Evolutionary conservation across 768 basidiomycete genomes (phyloP).

Genomic region (Suillus subluteus): DNA sequence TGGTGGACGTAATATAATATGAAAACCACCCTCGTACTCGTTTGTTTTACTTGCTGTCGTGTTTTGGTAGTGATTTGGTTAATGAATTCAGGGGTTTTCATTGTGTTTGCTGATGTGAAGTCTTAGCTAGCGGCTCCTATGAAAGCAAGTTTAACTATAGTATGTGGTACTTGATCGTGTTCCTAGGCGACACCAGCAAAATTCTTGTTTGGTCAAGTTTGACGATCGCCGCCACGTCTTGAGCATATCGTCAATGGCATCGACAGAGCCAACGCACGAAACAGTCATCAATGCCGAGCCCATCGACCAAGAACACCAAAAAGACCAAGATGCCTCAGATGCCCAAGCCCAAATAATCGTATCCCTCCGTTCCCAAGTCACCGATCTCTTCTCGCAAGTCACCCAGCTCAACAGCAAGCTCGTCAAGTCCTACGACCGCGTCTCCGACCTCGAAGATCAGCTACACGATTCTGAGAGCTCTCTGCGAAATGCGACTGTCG

Average conservation of each 20-base stretch:
- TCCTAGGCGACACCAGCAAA: background rate
- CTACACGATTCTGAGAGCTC: constrained; percentile 68
- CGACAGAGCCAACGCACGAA: constrained; percentile 5
- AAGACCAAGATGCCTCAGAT: constrained; percentile 45
- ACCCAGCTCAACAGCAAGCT: constrained; percentile 91
- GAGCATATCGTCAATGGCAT: constrained; percentile 8
- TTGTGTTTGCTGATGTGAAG: background rate
- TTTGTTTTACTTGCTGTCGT: constrained; percentile 7
- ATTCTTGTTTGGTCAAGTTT: constrained; percentile 9
- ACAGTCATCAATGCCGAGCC: constrained; percentile 17
- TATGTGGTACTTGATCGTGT: background rate
- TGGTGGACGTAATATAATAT: constrained; percentile 9
- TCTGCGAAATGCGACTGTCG: constrained; percentile 60
- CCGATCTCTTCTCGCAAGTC: constrained; percentile 89
- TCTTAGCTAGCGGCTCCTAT: background rate
- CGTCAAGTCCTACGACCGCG: constrained; percentile 87
- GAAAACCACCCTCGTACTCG: constrained; percentile 1
- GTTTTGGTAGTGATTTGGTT: constrained; percentile 7
- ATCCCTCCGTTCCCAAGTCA: constrained; percentile 78
- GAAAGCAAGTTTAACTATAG: background rate
- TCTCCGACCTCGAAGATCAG: constrained; percentile 92
- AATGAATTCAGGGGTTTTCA: constrained; percentile 2
- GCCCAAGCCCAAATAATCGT: constrained; percentile 85
- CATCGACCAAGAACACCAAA: constrained; percentile 16
- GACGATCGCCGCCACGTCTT: background rate